Evolutionary conservation across 176 grass and related monocot genomes (phyloP), one percentile per base, ranked within the genome.

Genomic region (Zea luxurians): DNA sequence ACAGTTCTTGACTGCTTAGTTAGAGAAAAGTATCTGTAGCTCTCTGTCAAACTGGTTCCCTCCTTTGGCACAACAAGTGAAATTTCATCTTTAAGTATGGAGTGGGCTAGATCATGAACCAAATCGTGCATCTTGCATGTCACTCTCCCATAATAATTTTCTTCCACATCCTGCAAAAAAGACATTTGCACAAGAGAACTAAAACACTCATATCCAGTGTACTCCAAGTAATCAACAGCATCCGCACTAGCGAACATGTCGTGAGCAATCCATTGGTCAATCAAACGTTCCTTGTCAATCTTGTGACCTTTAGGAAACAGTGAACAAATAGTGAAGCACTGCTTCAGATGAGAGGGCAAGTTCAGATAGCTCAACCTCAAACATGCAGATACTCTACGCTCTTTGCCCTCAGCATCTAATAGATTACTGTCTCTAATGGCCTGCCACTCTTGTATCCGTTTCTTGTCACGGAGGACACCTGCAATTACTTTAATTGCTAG

Each of bases 211-310:
- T 64, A 0, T 2, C 40, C 71, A 75, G 0, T 45, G 45, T 61
- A 13, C 0, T 61, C 72, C 49, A 57, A 48, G 2, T 27, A n/a
- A n/a, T 57, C 15, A 57, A 40, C 48, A 37, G 15, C 70, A 40
- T 2, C 34, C 3, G 27, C 27, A 27, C 27, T 27, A 27, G 27
- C 27, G 27, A 27, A 27, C 20, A 83, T 66, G 43, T 70, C 75
- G 60, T 83, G 80, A 63, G 80, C 75, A 16, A 88, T 88, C 86
- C 86, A 88, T 10, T 45, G 86, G 16, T 52, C 48, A 78, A 88
- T 88, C 48, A 88, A 21, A 3, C 75, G 43, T 11, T 57, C 43
- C 54, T 80, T 88, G 3, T 75, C 44, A 10, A 83, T 58, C 5
- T 0, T 2, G 3, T 52, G 5, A 35, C 73, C 66, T 73, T 83